Percentiles rank a stretch among this genome's conserved stretches.
These are phyloP conservation scores for Entomortierella parvispora DNA, from an alignment of 192 early-diverging fungal species.

Conservation along the genomic window DNA sequence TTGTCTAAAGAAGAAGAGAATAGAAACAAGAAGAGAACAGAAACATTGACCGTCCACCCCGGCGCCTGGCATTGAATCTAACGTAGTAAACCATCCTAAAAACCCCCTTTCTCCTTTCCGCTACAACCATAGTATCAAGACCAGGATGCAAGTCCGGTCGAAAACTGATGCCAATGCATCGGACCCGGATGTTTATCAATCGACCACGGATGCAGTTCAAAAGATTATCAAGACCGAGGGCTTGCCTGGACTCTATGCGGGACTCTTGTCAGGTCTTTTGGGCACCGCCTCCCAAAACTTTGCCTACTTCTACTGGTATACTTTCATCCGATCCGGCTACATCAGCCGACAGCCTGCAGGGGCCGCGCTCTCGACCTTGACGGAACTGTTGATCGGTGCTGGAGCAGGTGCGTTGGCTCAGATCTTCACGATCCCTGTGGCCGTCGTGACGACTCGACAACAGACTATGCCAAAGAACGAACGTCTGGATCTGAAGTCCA, in stretches of 20 bases:
- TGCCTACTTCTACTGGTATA: conserved; percentile 89
- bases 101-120: background rate
- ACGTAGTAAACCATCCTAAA: background rate
- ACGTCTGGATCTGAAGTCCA: conserved; percentile 69
- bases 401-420: conserved; percentile 90
- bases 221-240: conserved; percentile 90
- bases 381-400: conserved; percentile 91
- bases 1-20: conserved; percentile 26
- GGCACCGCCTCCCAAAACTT: conserved; percentile 83
- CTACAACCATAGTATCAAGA: conserved; percentile 82
- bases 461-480: conserved; percentile 81
- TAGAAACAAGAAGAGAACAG: background rate
- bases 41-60: conserved; percentile 9
- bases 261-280: conserved; percentile 84
- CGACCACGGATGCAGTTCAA: conserved; percentile 79
- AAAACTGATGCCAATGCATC: conserved; percentile 55
- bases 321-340: conserved; percentile 74
- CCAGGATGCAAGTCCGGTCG: conserved; percentile 95
- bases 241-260: conserved; percentile 87
- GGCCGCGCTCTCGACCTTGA: conserved; percentile 77
- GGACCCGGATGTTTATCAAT: conserved; percentile 46
- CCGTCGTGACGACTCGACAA: conserved; percentile 94
- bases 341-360: conserved; percentile 51
- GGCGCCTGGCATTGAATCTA: background rate
- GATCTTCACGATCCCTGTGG: conserved; percentile 90